These are phyloP conservation scores for Lagenidium sp. DNA, from an alignment of 352 stramenopile species.

Conservation along the genomic window DNA sequence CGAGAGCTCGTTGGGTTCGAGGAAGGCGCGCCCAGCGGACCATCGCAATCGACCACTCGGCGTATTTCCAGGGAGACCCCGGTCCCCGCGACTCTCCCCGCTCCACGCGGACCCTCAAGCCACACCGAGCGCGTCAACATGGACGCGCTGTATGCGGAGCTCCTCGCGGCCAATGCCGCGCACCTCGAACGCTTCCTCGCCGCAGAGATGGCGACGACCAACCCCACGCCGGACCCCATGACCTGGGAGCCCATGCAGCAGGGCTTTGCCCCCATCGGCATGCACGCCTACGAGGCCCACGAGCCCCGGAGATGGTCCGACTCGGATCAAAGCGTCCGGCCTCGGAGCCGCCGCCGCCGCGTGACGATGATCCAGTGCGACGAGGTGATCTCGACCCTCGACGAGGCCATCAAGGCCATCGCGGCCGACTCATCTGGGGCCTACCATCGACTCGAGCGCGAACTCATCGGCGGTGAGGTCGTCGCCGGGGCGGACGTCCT, in stretches of 20 bases:
- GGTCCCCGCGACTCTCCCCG: no score
- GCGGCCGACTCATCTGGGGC: constrained; percentile 38
- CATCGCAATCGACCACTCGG: no score
- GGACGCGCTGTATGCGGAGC: constrained; percentile 9
- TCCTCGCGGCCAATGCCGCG: constrained; percentile 9
- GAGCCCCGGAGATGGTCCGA: no score
- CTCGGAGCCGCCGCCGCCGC: constrained; percentile 27
- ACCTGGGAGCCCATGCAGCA: constrained; percentile 12
- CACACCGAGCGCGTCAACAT: no score
- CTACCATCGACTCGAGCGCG: constrained; percentile 44
- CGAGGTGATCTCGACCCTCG: constrained; percentile 39
- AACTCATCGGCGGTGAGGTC: constrained; percentile 40
- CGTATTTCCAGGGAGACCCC: no score
- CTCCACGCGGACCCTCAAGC: no score
- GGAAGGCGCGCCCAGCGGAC: no score
- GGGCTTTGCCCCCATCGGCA: constrained; percentile 10
- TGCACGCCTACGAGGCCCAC: constrained; percentile 11
- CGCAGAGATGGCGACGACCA: constrained; percentile 14
- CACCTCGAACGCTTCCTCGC: constrained; percentile 11
- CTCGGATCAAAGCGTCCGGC: no score
- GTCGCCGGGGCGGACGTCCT: constrained; percentile 63
- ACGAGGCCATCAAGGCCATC: constrained; percentile 49
- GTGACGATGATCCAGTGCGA: constrained; percentile 47
- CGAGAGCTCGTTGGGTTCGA: no score
- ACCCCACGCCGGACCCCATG: constrained; percentile 9